These are phyloP conservation scores for Lichenothelia convexa DNA, from an alignment of 495 filamentous ascomycete species.

Conservation along the genomic window DNA sequence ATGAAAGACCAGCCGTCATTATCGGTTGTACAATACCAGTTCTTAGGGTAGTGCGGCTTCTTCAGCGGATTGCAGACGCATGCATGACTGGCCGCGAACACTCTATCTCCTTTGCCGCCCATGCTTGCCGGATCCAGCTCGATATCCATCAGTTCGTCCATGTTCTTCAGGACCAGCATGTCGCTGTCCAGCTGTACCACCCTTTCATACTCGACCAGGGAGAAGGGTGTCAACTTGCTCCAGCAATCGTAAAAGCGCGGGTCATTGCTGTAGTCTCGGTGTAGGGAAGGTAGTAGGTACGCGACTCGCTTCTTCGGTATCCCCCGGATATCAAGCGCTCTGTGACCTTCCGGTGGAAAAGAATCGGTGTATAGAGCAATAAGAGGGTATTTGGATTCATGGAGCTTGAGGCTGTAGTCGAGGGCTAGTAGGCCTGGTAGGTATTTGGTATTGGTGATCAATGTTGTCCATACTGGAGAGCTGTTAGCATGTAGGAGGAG, in stretches of 20 bases:
- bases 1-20: too few species aligned
- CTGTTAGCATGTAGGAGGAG: neutral
- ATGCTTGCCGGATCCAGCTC: slow-evolving; percentile 37
- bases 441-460: slow-evolving; percentile 61
- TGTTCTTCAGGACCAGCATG: slow-evolving; percentile 60
- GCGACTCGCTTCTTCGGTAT: slow-evolving; percentile 43
- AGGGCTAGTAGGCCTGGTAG: slow-evolving; percentile 57
- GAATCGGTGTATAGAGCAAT: slow-evolving; percentile 60
- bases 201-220: slow-evolving; percentile 47
- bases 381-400: slow-evolving; percentile 45
- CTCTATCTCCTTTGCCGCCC: slow-evolving; percentile 32
- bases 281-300: slow-evolving; percentile 39
- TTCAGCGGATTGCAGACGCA: slow-evolving; percentile 69
- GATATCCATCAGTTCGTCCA: slow-evolving; percentile 75
- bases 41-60: slow-evolving; percentile 52
- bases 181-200: slow-evolving; percentile 71
- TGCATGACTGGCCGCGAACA: slow-evolving; percentile 60
- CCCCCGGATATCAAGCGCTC: slow-evolving; percentile 40
- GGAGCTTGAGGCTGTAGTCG: slow-evolving; percentile 43
- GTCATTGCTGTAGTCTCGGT: slow-evolving; percentile 43
- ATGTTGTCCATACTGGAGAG: slow-evolving; percentile 49
- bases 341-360: slow-evolving; percentile 41
- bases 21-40: slow-evolving; percentile 56
- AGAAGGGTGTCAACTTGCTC: slow-evolving; percentile 66
- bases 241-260: slow-evolving; percentile 68